These are phyloP conservation scores for Ilyonectria destructans DNA, from an alignment of 2,329 filamentous ascomycete genomes.

Conservation along the genomic window DNA sequence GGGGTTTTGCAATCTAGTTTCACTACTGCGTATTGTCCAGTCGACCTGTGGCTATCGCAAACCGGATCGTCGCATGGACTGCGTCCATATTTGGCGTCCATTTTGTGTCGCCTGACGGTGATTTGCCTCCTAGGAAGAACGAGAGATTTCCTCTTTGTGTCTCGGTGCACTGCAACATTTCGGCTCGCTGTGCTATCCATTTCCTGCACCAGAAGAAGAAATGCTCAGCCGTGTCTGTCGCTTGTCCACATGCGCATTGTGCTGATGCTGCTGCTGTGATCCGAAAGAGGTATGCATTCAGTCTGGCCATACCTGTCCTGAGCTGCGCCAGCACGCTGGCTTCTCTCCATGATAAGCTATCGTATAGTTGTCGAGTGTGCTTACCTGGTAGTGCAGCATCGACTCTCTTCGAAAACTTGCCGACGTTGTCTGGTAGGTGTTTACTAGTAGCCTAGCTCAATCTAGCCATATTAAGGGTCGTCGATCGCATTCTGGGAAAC, in stretches of 20 bases:
- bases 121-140: conserved; percentile 45
- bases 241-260: conserved; percentile 36
- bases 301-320: conserved; percentile 38
- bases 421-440: conserved; percentile 33
- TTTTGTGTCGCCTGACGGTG: conserved; percentile 38
- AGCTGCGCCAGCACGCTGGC: conserved; percentile 40
- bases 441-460: conserved; percentile 17
- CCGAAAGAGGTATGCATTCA: conserved; percentile 35
- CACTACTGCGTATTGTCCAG: too few relatives aligned
- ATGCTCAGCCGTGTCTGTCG: conserved; percentile 35
- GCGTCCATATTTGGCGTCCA: too few relatives aligned
- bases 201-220: conserved; percentile 38
- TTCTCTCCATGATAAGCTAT: conserved; percentile 37
- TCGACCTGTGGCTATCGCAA: too few relatives aligned
- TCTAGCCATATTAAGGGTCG: conserved; percentile 28
- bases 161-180: background rate
- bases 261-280: conserved; percentile 31
- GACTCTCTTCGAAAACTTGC: too few relatives aligned
- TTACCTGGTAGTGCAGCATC: too few relatives aligned
- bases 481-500: conserved; percentile 11
- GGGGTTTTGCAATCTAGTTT: too few relatives aligned
- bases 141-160: conserved; percentile 34
- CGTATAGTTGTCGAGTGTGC: conserved; percentile 33
- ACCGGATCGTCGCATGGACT: too few relatives aligned
- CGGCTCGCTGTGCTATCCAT: conserved; percentile 26